These are phyloP conservation scores for Raffaelea arxii DNA, from an alignment of 2,329 filamentous ascomycete species.

Conservation along the genomic window DNA sequence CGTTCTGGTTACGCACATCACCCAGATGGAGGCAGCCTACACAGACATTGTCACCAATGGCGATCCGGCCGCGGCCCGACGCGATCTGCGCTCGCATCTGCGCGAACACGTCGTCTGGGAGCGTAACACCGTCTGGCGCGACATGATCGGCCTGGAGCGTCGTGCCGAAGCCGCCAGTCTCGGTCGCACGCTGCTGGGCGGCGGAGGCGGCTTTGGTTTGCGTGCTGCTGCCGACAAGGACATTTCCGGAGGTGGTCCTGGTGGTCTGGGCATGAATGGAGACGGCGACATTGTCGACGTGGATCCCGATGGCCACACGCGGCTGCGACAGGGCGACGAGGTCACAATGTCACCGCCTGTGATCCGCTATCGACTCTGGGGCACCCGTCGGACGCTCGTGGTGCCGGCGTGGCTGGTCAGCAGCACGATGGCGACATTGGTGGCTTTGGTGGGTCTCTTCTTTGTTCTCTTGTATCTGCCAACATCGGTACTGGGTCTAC, in stretches of 20 bases:
- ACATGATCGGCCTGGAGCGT: conserved; percentile 96
- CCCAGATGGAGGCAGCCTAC: conserved; percentile 68
- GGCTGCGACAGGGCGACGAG: conserved; percentile 81
- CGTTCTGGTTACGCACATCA: conserved; percentile 60
- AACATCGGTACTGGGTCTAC: conserved; percentile 56
- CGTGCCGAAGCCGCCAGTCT: conserved; percentile 91
- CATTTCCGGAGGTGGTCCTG: neutral
- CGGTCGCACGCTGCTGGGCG: conserved; percentile 73
- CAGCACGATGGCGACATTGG: conserved; percentile 66
- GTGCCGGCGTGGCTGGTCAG: conserved; percentile 78
- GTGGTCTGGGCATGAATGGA: neutral
- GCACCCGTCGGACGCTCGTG: conserved; percentile 37
- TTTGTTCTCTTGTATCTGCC: conserved; percentile 62
- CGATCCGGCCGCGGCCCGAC: conserved; percentile 65
- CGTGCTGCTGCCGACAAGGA: conserved; percentile 7
- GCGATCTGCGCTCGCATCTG: conserved; percentile 81
- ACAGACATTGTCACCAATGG: conserved; percentile 74
- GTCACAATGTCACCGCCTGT: too few relatives aligned
- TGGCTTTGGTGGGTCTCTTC: conserved; percentile 65
- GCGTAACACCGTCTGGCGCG: conserved; percentile 95
- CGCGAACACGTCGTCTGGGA: conserved; percentile 98
- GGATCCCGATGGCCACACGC: conserved; percentile 51
- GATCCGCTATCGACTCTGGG: too few relatives aligned
- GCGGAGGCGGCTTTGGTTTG: conserved; percentile 9
- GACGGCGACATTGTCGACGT: conserved; percentile 5